Evolutionary conservation across 495 filamentous ascomycete species (phyloP).

Genomic region (Neurospora intermedia): DNA sequence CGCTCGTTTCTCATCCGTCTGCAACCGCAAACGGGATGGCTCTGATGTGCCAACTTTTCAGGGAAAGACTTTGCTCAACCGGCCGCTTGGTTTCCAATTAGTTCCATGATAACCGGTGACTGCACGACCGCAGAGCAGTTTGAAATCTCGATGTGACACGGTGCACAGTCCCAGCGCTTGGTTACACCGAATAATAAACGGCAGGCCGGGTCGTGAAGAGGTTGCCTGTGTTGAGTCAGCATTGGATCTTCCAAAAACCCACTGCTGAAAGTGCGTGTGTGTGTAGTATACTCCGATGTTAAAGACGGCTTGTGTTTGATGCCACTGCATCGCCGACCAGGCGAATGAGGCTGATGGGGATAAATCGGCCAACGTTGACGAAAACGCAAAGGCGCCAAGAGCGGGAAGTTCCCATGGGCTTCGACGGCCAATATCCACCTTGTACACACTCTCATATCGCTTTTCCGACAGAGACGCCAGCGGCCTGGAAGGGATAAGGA

Average conservation of each 20-base stretch:
- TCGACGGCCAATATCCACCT: not conserved
- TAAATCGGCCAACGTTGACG: not conserved
- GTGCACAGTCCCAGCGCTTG: not conserved
- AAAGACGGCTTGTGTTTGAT: not conserved
- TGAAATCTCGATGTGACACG: not conserved
- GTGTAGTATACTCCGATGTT: no score
- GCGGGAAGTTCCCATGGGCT: not conserved
- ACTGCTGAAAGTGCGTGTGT: not conserved
- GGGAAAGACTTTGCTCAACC: not conserved
- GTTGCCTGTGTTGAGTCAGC: not conserved
- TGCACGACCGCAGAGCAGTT: not conserved
- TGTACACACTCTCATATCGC: not conserved
- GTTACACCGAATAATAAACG: not conserved
- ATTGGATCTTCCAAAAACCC: not conserved
- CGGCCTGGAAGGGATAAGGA: not conserved
- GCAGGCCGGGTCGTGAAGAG: not conserved
- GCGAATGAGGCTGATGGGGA: not conserved
- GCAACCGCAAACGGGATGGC: not conserved
- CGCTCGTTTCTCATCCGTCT: not conserved
- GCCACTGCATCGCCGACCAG: not conserved
- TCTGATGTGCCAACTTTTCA: not conserved
- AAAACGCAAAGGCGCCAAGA: not conserved
- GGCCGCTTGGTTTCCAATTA: not conserved
- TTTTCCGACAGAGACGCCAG: not conserved
- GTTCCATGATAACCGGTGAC: not conserved